Percentiles rank a stretch among this genome's conserved stretches.
phyloP scores from a whole-genome alignment of 1,139 yeast species.

The Yamadazyma oceani region DNA sequence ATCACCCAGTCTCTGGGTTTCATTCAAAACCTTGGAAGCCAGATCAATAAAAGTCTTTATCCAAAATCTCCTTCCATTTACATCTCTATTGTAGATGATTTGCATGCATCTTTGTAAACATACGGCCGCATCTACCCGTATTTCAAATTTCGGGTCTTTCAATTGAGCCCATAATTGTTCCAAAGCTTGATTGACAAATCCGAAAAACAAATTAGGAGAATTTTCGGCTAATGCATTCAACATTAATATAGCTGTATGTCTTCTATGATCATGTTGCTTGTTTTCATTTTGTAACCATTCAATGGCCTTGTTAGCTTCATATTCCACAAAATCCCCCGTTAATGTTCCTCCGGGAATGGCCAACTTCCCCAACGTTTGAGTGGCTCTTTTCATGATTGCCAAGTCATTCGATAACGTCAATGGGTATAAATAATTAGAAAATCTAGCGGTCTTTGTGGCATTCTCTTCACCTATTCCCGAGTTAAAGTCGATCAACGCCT shows the following conservation, averaged over 20 bases:
- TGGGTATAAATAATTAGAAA: constrained; percentile 82
- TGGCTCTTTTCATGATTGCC: constrained; percentile 84
- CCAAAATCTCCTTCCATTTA: constrained; percentile 72
- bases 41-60: constrained; percentile 68
- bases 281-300: constrained; percentile 87
- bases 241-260: constrained; percentile 89
- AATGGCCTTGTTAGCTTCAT: constrained; percentile 83
- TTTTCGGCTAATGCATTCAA: constrained; percentile 82
- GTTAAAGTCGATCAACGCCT: constrained; percentile 80
- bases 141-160: constrained; percentile 71
- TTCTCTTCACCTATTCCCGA: constrained; percentile 66
- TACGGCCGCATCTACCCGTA: constrained; percentile 81
- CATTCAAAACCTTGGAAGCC: constrained; percentile 41
- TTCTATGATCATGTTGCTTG: constrained; percentile 72
- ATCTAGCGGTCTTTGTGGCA: constrained; percentile 86
- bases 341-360: constrained; percentile 88
- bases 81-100: constrained; percentile 78
- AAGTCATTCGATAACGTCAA: constrained; percentile 81
- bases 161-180: constrained; percentile 87
- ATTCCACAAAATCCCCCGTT: constrained; percentile 90
- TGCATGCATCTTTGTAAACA: constrained; percentile 76
- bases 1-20: constrained; percentile 12
- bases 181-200: constrained; percentile 74
- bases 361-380: constrained; percentile 79
- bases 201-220: constrained; percentile 81